Evolutionary conservation across 2,329 filamentous ascomycete genomes (phyloP).

Genomic region (Hymenoscyphus albidus): DNA sequence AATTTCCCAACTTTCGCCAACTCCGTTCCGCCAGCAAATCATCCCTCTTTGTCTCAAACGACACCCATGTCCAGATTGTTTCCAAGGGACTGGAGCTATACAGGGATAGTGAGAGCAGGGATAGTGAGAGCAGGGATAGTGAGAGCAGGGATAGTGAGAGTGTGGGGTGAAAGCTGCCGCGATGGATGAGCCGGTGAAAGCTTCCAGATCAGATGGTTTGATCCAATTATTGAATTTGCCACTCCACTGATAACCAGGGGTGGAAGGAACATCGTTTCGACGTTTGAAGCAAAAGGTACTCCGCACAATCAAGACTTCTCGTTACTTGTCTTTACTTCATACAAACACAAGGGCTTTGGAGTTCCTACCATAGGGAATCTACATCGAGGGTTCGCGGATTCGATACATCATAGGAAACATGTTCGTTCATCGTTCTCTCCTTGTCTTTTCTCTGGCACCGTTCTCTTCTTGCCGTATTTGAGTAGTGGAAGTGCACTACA

Average conservation of each 20-base stretch:
- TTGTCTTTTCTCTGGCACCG: neutral
- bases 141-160: neutral
- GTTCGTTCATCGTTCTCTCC: neutral
- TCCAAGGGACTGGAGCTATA: conserved; percentile 19
- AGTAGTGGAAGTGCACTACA: conserved; percentile 5
- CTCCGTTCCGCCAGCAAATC: neutral
- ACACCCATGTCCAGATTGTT: conserved; percentile 21
- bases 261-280: neutral
- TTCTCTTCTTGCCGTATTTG: neutral
- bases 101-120: neutral
- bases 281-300: neutral
- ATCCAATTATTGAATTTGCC: conserved; percentile 8
- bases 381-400: neutral
- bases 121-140: too few relatives aligned
- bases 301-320: conserved; percentile 4
- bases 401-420: neutral
- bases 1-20: neutral
- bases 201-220: conserved; percentile 8
- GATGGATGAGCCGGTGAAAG: conserved; percentile 1
- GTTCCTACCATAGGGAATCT: neutral
- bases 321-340: neutral
- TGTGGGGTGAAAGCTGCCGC: conserved; percentile 10
- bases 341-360: neutral
- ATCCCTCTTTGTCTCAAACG: conserved; percentile 9
- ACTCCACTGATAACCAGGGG: neutral